phyloP scores from a whole-genome alignment of 2,329 filamentous ascomycete genomes.

The Cordyceps fumosorosea region DNA sequence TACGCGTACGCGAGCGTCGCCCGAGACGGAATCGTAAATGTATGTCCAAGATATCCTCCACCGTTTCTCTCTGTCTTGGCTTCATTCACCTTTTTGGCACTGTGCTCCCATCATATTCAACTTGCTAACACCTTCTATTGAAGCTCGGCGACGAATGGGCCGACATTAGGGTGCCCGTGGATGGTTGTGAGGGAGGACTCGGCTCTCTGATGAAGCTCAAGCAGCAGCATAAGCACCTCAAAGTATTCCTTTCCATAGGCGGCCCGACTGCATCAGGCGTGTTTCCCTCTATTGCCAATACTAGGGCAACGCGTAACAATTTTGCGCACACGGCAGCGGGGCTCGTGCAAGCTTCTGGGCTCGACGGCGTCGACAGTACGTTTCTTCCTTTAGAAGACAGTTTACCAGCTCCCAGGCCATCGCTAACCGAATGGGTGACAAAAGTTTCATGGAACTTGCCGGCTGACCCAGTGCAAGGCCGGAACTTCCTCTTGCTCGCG shows the following conservation, averaged over 20 bases:
- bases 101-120: neutral
- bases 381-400: slow-evolving; percentile 1
- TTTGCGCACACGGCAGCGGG: slow-evolving; percentile 63
- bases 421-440: neutral
- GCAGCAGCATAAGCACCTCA: slow-evolving; percentile 60
- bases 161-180: slow-evolving; percentile 64
- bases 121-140: neutral
- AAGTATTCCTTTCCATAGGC: slow-evolving; percentile 71
- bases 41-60: slow-evolving; percentile 39
- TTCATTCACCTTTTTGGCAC: neutral
- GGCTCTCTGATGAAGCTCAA: slow-evolving; percentile 70
- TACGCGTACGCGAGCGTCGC: slow-evolving; percentile 75
- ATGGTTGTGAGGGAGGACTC: slow-evolving; percentile 64
- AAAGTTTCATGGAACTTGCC: slow-evolving; percentile 80
- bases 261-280: slow-evolving; percentile 58
- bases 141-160: slow-evolving; percentile 77
- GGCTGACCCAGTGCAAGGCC: slow-evolving; percentile 56
- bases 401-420: neutral
- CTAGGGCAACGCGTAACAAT: slow-evolving; percentile 53
- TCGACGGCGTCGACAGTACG: slow-evolving; percentile 60
- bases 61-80: neutral
- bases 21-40: slow-evolving; percentile 66
- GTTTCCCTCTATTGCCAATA: slow-evolving; percentile 61
- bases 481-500: slow-evolving; percentile 64
- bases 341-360: slow-evolving; percentile 62